Conservation (phyloP, 805 yeast genomes). For the Cyberlindnera galapagoensis region DNA sequence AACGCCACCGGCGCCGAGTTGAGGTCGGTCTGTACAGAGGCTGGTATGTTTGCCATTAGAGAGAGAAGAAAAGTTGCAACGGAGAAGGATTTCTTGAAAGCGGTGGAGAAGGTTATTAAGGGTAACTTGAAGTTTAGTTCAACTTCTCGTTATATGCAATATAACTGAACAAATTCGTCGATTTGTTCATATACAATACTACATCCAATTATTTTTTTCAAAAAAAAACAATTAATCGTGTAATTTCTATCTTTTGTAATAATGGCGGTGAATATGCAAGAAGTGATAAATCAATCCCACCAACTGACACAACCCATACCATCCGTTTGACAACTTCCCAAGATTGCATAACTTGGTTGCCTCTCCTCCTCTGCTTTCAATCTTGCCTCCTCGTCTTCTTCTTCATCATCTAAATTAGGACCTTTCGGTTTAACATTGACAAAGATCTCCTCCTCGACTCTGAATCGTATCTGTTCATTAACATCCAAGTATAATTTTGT, state of each 20-base stretch:
- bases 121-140: slow-evolving; percentile 97
- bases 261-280: too few species aligned
- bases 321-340: slow-evolving; percentile 90
- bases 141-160: slow-evolving; percentile 98
- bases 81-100: slow-evolving; percentile 94
- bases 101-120: slow-evolving; percentile 97
- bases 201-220: too few species aligned
- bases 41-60: slow-evolving; percentile 99
- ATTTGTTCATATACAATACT: neutral
- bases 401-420: slow-evolving; percentile 36
- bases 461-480: slow-evolving; percentile 85
- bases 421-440: slow-evolving; percentile 76
- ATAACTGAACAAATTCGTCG: slow-evolving; percentile 51
- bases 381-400: slow-evolving; percentile 14
- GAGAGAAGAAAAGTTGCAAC: slow-evolving; percentile 98
- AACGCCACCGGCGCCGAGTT: slow-evolving; percentile 98
- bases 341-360: slow-evolving; percentile 74
- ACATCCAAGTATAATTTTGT: slow-evolving; percentile 78
- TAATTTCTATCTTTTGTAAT: too few species aligned
- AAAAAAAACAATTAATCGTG: too few species aligned
- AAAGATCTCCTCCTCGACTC: slow-evolving; percentile 86
- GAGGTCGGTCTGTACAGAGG: slow-evolving; percentile 97
- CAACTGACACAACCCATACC: slow-evolving; percentile 96
- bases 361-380: slow-evolving; percentile 30
- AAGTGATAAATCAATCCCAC: slow-evolving; percentile 63